Evolutionary conservation across 768 basidiomycete genomes (phyloP).

Genomic region (Serendipita vermifera): DNA sequence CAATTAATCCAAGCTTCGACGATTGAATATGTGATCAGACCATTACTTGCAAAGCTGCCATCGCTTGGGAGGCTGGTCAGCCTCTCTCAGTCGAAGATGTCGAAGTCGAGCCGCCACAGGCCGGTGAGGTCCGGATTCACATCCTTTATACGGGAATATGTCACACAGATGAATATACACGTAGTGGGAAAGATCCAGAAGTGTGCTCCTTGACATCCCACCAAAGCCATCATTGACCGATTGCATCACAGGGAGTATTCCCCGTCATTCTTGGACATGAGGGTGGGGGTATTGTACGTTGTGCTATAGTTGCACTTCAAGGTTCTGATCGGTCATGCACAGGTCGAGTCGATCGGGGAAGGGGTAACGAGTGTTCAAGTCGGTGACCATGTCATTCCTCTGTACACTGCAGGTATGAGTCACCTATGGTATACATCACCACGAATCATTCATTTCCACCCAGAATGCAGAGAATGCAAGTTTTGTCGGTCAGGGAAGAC

Average conservation of each 20-base stretch:
- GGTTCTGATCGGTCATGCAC: not conserved
- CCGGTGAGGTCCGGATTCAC: slow-evolving; percentile 85
- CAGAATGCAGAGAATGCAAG: slow-evolving; percentile 92
- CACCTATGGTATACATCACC: not conserved
- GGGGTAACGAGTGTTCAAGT: slow-evolving; percentile 71
- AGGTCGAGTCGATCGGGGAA: slow-evolving; percentile 97
- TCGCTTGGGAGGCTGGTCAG: slow-evolving; percentile 90
- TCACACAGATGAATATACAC: slow-evolving; percentile 96
- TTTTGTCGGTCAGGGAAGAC: slow-evolving; percentile 99
- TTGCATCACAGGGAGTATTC: slow-evolving; percentile 53
- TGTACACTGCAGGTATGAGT: slow-evolving; percentile 77
- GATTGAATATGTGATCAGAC: slow-evolving; percentile 18
- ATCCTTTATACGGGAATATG: slow-evolving; percentile 94
- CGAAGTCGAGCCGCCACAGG: slow-evolving; percentile 81
- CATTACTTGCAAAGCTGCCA: slow-evolving; percentile 81
- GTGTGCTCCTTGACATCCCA: slow-evolving; percentile 28
- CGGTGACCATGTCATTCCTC: slow-evolving; percentile 94
- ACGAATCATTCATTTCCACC: not conserved
- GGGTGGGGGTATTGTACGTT: slow-evolving; percentile 74
- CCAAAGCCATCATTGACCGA: slow-evolving; percentile 9
- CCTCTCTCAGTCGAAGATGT: slow-evolving; percentile 80
- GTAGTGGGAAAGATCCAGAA: slow-evolving; percentile 92
- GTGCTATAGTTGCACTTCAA: not conserved
- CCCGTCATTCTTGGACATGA: slow-evolving; percentile 92
- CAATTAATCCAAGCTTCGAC: not conserved